phyloP scores from a whole-genome alignment of 305 asterid genomes.

The Petunia hybrid region DNA sequence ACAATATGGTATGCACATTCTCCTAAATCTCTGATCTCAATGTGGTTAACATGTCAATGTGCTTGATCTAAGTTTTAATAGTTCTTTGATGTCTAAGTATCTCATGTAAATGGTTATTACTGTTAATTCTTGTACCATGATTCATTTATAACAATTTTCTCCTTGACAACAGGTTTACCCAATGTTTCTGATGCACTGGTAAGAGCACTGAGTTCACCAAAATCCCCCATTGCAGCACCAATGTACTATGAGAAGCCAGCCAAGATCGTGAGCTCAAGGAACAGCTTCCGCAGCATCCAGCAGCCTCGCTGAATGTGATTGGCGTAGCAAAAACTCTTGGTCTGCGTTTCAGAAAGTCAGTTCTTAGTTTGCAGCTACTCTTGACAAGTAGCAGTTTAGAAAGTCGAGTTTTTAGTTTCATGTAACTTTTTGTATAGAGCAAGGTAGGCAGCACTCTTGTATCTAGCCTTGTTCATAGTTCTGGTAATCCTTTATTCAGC shows the following conservation, averaged over 20 bases:
- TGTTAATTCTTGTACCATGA: background rate
- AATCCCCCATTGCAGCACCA: constrained; percentile 47
- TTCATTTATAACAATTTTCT: background rate
- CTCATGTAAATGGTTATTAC: background rate
- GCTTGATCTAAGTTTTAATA: background rate
- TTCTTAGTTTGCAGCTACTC: constrained; percentile 32
- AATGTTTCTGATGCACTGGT: constrained; percentile 49
- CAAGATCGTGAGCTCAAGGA: constrained; percentile 59
- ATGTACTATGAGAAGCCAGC: constrained; percentile 74
- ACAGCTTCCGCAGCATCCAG: constrained; percentile 87
- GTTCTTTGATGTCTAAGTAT: background rate
- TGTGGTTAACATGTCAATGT: background rate
- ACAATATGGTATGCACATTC: constrained; percentile 49
- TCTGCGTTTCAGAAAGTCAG: constrained; percentile 2
- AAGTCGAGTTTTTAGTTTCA: constrained; percentile 28
- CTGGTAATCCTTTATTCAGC: constrained; percentile 9
- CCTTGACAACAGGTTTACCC: constrained; percentile 45
- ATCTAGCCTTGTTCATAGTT: constrained; percentile 36
- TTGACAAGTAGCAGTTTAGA: background rate
- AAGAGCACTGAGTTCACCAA: constrained; percentile 47
- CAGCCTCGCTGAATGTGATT: constrained; percentile 73
- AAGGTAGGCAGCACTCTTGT: constrained; percentile 36
- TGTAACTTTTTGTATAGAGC: constrained; percentile 35
- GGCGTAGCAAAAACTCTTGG: constrained; percentile 26
- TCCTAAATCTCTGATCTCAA: background rate